Percentiles rank a stretch among this genome's conserved stretches.
Conservation (phyloP, 2,329 filamentous ascomycete genomes). For the Zasmidium citrigriseum region DNA sequence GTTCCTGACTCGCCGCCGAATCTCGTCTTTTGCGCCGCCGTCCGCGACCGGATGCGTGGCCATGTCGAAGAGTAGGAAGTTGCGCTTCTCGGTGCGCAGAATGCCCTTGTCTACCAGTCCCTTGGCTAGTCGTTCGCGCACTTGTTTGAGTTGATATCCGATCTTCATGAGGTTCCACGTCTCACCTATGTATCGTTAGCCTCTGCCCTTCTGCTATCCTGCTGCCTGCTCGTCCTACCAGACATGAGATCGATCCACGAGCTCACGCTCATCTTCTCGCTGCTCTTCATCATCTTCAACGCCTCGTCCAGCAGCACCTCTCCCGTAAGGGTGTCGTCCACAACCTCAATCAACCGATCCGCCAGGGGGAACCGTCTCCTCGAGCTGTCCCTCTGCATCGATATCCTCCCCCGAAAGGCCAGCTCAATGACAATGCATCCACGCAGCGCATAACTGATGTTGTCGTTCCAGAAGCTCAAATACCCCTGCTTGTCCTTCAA, state of each 20-base stretch:
- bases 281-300: conserved; percentile 99
- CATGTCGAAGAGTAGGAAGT: conserved; percentile 99
- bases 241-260: conserved; percentile 99
- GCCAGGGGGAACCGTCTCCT: conserved; percentile 89
- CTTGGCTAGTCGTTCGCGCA: conserved; percentile 94
- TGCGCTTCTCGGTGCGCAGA: conserved; percentile 96
- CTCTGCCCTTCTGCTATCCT: neutral
- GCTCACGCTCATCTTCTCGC: conserved; percentile 99
- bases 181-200: conserved; percentile 66
- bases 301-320: conserved; percentile 97
- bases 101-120: conserved; percentile 98
- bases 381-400: conserved; percentile 96
- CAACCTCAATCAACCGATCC: conserved; percentile 92
- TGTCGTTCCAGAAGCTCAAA: conserved; percentile 99
- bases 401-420: conserved; percentile 91
- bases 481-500: conserved; percentile 99
- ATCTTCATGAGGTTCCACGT: conserved; percentile 99
- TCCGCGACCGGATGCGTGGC: conserved; percentile 97
- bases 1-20: conserved; percentile 86
- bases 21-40: conserved; percentile 95
- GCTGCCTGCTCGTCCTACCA: conserved; percentile 60
- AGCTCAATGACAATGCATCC: conserved; percentile 98
- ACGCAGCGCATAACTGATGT: conserved; percentile 95
- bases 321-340: conserved; percentile 93
- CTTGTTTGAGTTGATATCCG: conserved; percentile 98